A percentile compares a stretch with the other conserved stretches of the same genome.
Conservation (phyloP, 2,329 filamentous ascomycete species). For the Phialophora expanda region DNA sequence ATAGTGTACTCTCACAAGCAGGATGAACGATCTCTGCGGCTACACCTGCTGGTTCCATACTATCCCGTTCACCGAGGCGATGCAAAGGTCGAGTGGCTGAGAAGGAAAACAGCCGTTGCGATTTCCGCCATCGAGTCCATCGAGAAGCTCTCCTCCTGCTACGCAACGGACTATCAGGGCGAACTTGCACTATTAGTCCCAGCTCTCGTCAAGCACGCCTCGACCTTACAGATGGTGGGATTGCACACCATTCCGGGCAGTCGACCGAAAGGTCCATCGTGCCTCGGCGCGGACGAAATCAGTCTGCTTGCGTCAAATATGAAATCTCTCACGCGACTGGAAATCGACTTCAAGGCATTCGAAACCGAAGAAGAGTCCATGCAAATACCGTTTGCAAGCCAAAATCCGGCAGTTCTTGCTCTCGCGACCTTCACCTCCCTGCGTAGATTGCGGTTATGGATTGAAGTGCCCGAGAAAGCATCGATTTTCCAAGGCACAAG, state of each 20-base stretch:
- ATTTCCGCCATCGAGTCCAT: conserved; percentile 10
- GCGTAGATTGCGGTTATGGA: conserved; percentile 8
- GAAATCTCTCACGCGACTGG: conserved; percentile 4
- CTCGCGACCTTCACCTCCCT: neutral
- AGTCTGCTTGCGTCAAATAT: neutral
- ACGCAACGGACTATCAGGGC: conserved; percentile 12
- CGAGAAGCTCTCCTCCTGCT: neutral
- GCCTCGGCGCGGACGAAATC: neutral
- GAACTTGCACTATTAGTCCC: neutral
- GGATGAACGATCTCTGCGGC: neutral
- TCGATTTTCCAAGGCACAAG: conserved; percentile 5
- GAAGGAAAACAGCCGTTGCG: conserved; percentile 3
- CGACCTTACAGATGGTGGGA: neutral
- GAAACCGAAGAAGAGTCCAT: neutral
- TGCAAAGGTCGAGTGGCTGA: conserved; percentile 1
- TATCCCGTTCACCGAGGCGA: neutral
- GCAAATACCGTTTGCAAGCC: neutral
- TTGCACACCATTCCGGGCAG: conserved; percentile 3
- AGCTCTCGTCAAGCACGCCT: neutral
- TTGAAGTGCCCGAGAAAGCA: conserved; percentile 1
- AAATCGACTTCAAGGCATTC: conserved; percentile 8
- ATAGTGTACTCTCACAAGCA: conserved; percentile 2
- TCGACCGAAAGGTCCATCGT: conserved; percentile 7
- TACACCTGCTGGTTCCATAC: conserved; percentile 13
- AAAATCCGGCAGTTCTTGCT: neutral